Evolutionary conservation across 306 rosid species (phyloP).

Genomic region (Bauhinia variegata): DNA sequence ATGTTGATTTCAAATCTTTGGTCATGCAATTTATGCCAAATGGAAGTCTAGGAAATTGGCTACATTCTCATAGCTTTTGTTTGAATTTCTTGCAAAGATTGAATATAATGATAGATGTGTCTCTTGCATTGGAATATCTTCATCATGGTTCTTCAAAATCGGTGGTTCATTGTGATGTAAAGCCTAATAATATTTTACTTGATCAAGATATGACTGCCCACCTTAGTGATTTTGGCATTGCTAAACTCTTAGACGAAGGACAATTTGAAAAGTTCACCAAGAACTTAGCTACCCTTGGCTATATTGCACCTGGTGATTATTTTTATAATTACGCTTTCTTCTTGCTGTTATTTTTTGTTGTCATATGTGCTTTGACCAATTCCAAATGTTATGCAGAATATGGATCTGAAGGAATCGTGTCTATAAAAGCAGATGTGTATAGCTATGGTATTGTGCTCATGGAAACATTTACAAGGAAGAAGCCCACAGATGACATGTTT

Average conservation of each 20-base stretch:
- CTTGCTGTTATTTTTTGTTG: background rate
- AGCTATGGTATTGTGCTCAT: background rate
- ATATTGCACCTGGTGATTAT: conserved; percentile 5
- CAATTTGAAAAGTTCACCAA: background rate
- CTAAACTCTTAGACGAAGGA: background rate
- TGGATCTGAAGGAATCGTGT: background rate
- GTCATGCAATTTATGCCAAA: conserved; percentile 11
- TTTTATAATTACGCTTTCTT: background rate
- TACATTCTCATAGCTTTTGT: background rate
- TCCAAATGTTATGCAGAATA: background rate
- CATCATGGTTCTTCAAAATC: background rate
- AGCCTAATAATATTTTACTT: background rate
- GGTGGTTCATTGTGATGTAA: conserved; percentile 6
- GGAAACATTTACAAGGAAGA: background rate
- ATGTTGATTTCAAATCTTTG: background rate
- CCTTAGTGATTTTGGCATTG: conserved; percentile 12
- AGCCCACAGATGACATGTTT: background rate
- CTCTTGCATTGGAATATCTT: too few relatives aligned
- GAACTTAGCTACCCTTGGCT: background rate
- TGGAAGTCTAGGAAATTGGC: conserved; percentile 3
- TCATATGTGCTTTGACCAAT: too few relatives aligned
- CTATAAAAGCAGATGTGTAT: background rate
- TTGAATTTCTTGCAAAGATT: background rate
- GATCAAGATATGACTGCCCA: conserved; percentile 12
- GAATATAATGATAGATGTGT: conserved; percentile 13